Percentiles rank a stretch among this genome's conserved stretches.
Evolutionary conservation across 2,329 filamentous ascomycete species (phyloP).

Genomic region (Paraconiothyrium brasiliense): DNA sequence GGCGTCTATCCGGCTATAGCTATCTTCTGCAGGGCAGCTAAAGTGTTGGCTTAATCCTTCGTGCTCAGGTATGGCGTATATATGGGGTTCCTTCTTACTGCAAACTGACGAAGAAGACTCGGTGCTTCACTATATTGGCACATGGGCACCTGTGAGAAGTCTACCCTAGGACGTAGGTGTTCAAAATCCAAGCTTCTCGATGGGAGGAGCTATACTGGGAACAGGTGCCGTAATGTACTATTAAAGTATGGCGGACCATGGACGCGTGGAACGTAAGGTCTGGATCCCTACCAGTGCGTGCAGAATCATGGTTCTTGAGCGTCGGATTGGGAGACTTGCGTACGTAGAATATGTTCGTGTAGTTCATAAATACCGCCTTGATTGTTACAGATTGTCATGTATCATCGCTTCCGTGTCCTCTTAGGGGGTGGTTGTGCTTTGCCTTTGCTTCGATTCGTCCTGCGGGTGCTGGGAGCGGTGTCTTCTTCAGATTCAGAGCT

Average conservation of each 20-base stretch:
- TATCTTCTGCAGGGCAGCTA: background rate
- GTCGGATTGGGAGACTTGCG: background rate
- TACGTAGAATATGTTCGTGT: background rate
- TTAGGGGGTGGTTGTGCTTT: constrained; percentile 38
- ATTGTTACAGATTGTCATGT: background rate
- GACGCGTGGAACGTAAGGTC: background rate
- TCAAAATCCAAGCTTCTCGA: too few species aligned
- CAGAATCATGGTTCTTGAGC: too few species aligned
- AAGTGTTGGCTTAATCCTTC: background rate
- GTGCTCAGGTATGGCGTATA: too few species aligned
- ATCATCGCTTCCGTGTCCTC: constrained; percentile 40
- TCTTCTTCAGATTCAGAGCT: constrained; percentile 43
- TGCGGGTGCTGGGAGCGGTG: constrained; percentile 44
- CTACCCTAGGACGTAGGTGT: too few species aligned
- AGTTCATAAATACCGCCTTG: background rate
- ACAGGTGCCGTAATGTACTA: too few species aligned
- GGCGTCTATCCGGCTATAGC: background rate
- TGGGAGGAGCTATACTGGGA: too few species aligned
- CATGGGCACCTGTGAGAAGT: too few species aligned
- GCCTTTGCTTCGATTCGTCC: constrained; percentile 36
- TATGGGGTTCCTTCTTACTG: too few species aligned
- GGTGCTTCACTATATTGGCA: too few species aligned
- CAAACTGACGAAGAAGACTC: too few species aligned
- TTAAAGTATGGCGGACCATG: background rate
- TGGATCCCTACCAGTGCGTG: background rate